These are phyloP conservation scores for Mycogone perniciosa DNA, from an alignment of 2,329 filamentous ascomycete genomes.

Conservation along the genomic window DNA sequence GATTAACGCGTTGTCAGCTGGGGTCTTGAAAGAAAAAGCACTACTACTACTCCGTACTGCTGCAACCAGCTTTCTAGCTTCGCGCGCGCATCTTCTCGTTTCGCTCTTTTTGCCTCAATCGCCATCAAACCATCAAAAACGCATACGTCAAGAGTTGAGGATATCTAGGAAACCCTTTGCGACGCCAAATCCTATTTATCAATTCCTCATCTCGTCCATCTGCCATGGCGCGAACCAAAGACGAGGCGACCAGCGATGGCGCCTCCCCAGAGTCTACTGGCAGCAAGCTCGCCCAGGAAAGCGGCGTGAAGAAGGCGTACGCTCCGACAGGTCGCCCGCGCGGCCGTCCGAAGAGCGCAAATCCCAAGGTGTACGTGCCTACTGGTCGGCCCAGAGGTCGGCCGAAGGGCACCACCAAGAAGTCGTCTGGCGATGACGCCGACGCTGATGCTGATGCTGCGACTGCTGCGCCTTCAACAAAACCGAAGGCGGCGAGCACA, in stretches of 20 bases:
- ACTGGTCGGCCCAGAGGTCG: conserved; percentile 43
- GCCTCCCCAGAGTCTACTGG: conserved; percentile 13
- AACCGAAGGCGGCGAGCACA: conserved; percentile 11
- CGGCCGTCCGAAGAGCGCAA: conserved; percentile 36
- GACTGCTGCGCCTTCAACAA: not conserved
- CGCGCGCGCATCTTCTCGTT: conserved; percentile 9
- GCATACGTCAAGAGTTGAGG: conserved; percentile 3
- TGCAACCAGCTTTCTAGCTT: not conserved
- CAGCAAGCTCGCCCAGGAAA: conserved; percentile 33
- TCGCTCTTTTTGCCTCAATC: conserved; percentile 3
- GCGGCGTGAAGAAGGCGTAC: conserved; percentile 32
- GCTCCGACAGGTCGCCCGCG: conserved; percentile 35
- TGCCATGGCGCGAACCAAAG: conserved; percentile 28
- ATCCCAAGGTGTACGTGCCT: conserved; percentile 28
- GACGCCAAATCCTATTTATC: not conserved
- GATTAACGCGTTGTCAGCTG: not conserved
- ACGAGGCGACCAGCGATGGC: conserved; percentile 18
- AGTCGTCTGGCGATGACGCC: conserved; percentile 13
- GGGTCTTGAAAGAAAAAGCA: too few relatives aligned
- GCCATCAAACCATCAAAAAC: not conserved
- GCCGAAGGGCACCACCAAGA: conserved; percentile 36
- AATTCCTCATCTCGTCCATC: too few relatives aligned
- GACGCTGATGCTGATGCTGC: not conserved
- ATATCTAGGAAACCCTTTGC: not conserved
- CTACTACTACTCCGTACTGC: too few relatives aligned